Evolutionary conservation across 306 rosid genomes (phyloP).

Genomic region (Trifolium dubium): DNA sequence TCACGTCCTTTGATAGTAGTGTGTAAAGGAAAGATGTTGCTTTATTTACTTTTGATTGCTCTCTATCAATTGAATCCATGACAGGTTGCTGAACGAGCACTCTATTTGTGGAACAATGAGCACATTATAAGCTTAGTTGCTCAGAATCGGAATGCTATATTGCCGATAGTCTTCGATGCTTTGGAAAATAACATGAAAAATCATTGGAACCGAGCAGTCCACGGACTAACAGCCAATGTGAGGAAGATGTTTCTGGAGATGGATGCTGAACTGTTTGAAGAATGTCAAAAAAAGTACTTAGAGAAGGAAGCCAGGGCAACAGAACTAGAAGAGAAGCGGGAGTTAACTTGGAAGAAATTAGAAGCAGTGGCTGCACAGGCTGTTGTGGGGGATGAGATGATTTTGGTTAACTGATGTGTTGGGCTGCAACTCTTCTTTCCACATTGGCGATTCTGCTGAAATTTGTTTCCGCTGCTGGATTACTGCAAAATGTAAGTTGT

Average conservation of each 20-base stretch:
- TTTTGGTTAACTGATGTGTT: constrained; percentile 56
- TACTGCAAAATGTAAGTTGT: constrained; percentile 22
- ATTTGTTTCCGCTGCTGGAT: constrained; percentile 38
- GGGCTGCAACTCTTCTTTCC: constrained; percentile 40
- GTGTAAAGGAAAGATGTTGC: constrained; percentile 12
- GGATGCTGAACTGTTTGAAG: constrained; percentile 61
- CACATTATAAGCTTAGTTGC: constrained; percentile 58
- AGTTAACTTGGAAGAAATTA: constrained; percentile 62
- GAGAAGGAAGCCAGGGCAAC: constrained; percentile 56
- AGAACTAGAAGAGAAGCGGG: constrained; percentile 56
- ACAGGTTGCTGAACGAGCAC: constrained; percentile 79
- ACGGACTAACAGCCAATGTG: constrained; percentile 61
- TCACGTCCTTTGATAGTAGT: neutral
- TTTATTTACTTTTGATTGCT: constrained; percentile 24
- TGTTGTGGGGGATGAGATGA: constrained; percentile 53
- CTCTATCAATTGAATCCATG: constrained; percentile 27
- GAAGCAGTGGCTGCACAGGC: constrained; percentile 69
- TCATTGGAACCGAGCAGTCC: constrained; percentile 68
- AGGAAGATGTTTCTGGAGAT: constrained; percentile 61
- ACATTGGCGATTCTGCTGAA: constrained; percentile 33
- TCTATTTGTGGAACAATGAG: constrained; percentile 72
- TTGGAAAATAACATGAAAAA: constrained; percentile 62
- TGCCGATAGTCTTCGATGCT: constrained; percentile 64
- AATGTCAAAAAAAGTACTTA: constrained; percentile 51
- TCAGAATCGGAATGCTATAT: constrained; percentile 57